Percentiles rank a stretch among this genome's conserved stretches.
These are phyloP conservation scores for Papilionanthe hybrid DNA, from an alignment of 116 monocot genomes.

Conservation along the genomic window DNA sequence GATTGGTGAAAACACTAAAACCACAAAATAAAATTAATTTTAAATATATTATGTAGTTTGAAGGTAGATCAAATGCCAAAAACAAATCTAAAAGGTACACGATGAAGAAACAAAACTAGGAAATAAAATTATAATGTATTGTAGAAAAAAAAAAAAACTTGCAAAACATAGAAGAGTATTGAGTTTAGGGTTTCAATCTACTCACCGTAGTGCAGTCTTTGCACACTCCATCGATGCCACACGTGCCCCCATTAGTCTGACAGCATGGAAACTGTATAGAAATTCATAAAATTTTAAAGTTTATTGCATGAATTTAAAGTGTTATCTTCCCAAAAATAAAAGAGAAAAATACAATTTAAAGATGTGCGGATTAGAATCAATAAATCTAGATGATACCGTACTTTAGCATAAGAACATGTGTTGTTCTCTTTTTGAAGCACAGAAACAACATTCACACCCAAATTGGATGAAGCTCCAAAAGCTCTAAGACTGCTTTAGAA, in stretches of 20 bases:
- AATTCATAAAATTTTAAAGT: slow-evolving; percentile 10
- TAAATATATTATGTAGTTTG: neutral
- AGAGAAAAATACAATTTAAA: slow-evolving; percentile 4
- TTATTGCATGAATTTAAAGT: neutral
- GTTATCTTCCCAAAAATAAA: neutral
- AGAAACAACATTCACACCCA: neutral
- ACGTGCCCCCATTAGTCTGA: slow-evolving; percentile 44
- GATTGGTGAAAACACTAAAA: slow-evolving; percentile 74
- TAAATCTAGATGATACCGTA: neutral
- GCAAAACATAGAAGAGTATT: neutral
- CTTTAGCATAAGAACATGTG: neutral
- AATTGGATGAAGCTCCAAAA: no score
- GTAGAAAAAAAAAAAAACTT: neutral
- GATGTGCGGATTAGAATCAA: neutral
- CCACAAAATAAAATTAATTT: neutral
- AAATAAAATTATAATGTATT: neutral
- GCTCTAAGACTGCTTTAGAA: no score
- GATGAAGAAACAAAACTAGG: neutral
- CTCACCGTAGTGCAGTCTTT: slow-evolving; percentile 91
- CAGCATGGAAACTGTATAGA: slow-evolving; percentile 75
- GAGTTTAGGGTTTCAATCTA: slow-evolving; percentile 8
- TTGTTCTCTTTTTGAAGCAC: neutral
- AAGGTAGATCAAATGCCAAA: neutral
- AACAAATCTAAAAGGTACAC: neutral
- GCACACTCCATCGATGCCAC: slow-evolving; percentile 49